Evolutionary conservation across 345 rosid species (phyloP), one percentile per base, ranked within the genome.

Genomic region (Sisymbrium irio): DNA sequence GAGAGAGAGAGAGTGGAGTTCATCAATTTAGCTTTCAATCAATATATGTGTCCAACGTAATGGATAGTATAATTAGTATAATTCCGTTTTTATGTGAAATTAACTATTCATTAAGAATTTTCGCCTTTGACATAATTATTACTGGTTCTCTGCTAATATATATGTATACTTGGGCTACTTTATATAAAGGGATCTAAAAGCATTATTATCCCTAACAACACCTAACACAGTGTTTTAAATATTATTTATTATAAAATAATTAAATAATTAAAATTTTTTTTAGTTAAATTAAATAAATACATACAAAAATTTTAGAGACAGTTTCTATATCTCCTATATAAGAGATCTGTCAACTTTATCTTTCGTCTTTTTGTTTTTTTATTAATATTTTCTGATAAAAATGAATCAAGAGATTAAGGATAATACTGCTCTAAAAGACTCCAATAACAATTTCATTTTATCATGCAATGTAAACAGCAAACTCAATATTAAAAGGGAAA

Each of bases 1-100:
- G 28, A 27, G 41, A 74, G 51, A 55, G 41, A 74, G 53, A 74
- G 66, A 44, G 54, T 74, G 73, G 78, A 58, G 45, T 47, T 66
- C 61, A 47, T 13, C 45, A 35, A 49, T 49, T 49, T 40, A 17
- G 17, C 57, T 73, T 64, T 44, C 58, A 25, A 13, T 35, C 41
- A 30, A 41, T 56, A 55, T 45, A 70, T 15, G 45, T 55, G 51
- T 67, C 37, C 30, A 51, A 17, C 22, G 47, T 65, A 7, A 35
- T 49, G 9, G 33, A 14, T 33, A 49, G n/a, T n/a, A n/a, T n/a
- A n/a, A n/a, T n/a, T n/a, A 65, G 13, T 49, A 19, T 11, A 32
- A 46, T 35, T 45, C n/a, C 33, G 57, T 11, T 64, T 46, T 12
- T 12, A 19, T 33, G 44, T 12, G 7, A 47, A 33, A 3, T 2